These are phyloP conservation scores for Pseudogymnoascus sp. DNA, from an alignment of 2,329 filamentous ascomycete species.

Conservation along the genomic window DNA sequence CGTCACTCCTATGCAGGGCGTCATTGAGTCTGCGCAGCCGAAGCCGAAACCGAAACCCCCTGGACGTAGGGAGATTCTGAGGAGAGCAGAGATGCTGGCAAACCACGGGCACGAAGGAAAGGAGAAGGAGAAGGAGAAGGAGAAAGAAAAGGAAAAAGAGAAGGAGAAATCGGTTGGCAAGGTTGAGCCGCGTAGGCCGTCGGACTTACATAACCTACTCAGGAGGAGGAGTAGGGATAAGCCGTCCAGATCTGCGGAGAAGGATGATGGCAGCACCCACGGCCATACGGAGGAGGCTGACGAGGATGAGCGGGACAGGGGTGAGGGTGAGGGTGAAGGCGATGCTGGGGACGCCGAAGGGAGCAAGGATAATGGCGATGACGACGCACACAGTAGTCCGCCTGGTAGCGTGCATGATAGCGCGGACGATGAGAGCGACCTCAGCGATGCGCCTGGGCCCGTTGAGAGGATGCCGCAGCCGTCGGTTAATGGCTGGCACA, in stretches of 20 bases:
- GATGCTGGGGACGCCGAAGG: not conserved
- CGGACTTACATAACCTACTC: not conserved
- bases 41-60: conserved; percentile 35
- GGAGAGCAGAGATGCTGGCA: conserved; percentile 46
- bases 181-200: not conserved
- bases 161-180: conserved; percentile 16
- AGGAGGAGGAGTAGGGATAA: not conserved
- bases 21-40: conserved; percentile 24
- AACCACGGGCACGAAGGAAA: conserved; percentile 14
- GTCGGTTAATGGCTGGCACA: conserved; percentile 3
- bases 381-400: conserved; percentile 2
- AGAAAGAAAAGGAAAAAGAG: conserved; percentile 20
- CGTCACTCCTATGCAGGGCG: not conserved
- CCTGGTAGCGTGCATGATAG: conserved; percentile 38
- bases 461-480: not conserved
- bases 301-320: not conserved
- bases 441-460: conserved; percentile 38
- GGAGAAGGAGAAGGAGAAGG: conserved; percentile 11
- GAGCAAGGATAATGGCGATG: conserved; percentile 10
- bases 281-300: not conserved
- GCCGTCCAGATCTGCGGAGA: not conserved
- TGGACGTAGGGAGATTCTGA: conserved; percentile 41
- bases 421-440: conserved; percentile 47
- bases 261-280: not conserved
- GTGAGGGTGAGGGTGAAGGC: not conserved